A percentile compares a stretch with the other conserved stretches of the same genome.
Evolutionary conservation across 306 rosid species (phyloP).

Genomic region (Potentilla sterilis): DNA sequence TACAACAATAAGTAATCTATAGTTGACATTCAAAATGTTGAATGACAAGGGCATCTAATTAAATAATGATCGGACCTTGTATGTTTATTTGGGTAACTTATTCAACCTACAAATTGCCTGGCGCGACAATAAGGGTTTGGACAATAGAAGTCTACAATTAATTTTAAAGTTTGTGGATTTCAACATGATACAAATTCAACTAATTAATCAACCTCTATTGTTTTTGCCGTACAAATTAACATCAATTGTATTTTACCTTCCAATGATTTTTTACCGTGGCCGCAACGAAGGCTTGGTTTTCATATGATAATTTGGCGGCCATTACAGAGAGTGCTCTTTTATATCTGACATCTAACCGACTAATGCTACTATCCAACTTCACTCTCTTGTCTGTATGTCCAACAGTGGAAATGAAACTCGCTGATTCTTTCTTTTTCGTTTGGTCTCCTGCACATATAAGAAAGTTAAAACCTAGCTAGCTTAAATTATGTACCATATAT

Average conservation of each 20-base stretch:
- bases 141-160: too few relatives aligned
- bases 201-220: too few relatives aligned
- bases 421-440: not conserved
- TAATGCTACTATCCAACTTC: conserved; percentile 9
- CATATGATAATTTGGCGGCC: conserved; percentile 28
- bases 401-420: conserved; percentile 9
- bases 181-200: too few relatives aligned
- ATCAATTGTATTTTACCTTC: conserved; percentile 12
- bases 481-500: not conserved
- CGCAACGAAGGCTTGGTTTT: conserved; percentile 20
- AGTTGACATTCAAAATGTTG: too few relatives aligned
- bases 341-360: conserved; percentile 4
- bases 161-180: too few relatives aligned
- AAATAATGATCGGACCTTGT: too few relatives aligned
- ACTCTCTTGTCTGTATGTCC: conserved; percentile 18
- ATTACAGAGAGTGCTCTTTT: conserved; percentile 9
- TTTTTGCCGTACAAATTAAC: too few relatives aligned
- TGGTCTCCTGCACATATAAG: not conserved
- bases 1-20: not conserved
- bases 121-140: too few relatives aligned
- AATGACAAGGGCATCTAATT: too few relatives aligned
- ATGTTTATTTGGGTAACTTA: too few relatives aligned
- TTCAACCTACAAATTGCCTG: too few relatives aligned
- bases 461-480: not conserved
- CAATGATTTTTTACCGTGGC: not conserved